These are phyloP conservation scores for Alternaria triticina DNA, from an alignment of 2,329 filamentous ascomycete genomes.

Conservation along the genomic window DNA sequence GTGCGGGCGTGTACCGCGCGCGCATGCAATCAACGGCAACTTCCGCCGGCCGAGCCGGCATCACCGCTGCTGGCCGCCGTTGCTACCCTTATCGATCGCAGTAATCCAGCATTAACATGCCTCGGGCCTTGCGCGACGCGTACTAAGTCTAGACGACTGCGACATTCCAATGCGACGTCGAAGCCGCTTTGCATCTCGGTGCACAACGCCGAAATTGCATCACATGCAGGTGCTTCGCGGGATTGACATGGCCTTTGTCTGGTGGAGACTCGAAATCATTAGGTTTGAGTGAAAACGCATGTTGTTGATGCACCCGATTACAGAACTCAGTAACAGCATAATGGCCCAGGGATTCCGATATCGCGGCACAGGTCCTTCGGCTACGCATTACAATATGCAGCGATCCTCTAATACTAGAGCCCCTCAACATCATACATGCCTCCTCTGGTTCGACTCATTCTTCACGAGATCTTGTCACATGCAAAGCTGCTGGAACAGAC, in stretches of 20 bases:
- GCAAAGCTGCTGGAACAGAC: background rate
- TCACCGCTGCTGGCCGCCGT: slow-evolving; percentile 2
- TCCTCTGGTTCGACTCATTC: background rate
- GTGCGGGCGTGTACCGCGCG: background rate
- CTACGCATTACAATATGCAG: background rate
- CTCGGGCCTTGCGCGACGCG: background rate
- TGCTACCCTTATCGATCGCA: slow-evolving; percentile 9
- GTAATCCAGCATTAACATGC: slow-evolving; percentile 9
- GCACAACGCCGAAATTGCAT: slow-evolving; percentile 5
- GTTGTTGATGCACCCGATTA: background rate
- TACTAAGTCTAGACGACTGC: slow-evolving; percentile 8
- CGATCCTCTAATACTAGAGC: background rate
- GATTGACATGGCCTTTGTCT: background rate
- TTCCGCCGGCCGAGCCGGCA: slow-evolving; percentile 3
- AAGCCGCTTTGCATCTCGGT: background rate
- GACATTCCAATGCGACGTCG: slow-evolving; percentile 23
- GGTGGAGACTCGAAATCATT: background rate
- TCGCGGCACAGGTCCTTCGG: background rate
- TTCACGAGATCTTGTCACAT: background rate
- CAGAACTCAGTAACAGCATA: background rate
- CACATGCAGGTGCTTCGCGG: background rate
- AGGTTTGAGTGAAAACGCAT: background rate
- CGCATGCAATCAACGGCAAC: background rate
- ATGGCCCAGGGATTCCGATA: background rate
- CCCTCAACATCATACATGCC: background rate